Percentiles rank a stretch among this genome's conserved stretches.
Evolutionary conservation across 1,139 yeast genomes (phyloP).

Genomic region (Geotrichum klebahnii): DNA sequence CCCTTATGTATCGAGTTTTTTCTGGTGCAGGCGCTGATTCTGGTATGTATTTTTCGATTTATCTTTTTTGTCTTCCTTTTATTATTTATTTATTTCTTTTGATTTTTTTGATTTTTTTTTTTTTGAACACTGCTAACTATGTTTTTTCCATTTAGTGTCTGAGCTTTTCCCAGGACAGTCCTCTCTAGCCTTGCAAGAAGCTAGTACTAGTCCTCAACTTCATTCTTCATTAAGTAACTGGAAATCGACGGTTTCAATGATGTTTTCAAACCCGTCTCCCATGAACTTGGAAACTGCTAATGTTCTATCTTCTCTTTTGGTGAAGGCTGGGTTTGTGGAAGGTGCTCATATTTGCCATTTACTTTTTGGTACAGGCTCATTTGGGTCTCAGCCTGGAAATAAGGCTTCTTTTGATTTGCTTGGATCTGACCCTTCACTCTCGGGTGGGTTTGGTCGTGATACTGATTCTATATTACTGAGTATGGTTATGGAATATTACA

Average conservation of each 20-base stretch:
- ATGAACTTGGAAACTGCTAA: slow-evolving; percentile 35
- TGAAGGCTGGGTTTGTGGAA: slow-evolving; percentile 32
- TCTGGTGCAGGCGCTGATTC: slow-evolving; percentile 60
- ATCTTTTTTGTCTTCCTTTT: too few species aligned
- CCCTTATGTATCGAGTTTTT: slow-evolving; percentile 59
- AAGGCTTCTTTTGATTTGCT: slow-evolving; percentile 14
- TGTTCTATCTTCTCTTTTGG: slow-evolving; percentile 38
- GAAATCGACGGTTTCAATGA: slow-evolving; percentile 36
- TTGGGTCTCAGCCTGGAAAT: slow-evolving; percentile 13
- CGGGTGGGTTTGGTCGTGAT: slow-evolving; percentile 35
- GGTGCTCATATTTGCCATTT: slow-evolving; percentile 43
- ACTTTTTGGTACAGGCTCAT: slow-evolving; percentile 41
- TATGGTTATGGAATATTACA: slow-evolving; percentile 67
- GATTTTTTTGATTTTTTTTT: too few species aligned
- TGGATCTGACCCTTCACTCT: slow-evolving; percentile 14
- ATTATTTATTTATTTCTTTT: background rate
- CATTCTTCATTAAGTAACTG: slow-evolving; percentile 32
- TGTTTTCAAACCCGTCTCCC: slow-evolving; percentile 36
- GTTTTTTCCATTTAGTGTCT: slow-evolving; percentile 15
- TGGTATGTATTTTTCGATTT: slow-evolving; percentile 12
- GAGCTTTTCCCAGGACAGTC: slow-evolving; percentile 20
- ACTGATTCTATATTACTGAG: slow-evolving; percentile 50
- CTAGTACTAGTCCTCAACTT: slow-evolving; percentile 14
- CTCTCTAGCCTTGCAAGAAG: slow-evolving; percentile 10
- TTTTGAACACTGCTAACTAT: too few species aligned